These are phyloP conservation scores for Lentinula lateritia DNA, from an alignment of 768 basidiomycete species.

Conservation along the genomic window DNA sequence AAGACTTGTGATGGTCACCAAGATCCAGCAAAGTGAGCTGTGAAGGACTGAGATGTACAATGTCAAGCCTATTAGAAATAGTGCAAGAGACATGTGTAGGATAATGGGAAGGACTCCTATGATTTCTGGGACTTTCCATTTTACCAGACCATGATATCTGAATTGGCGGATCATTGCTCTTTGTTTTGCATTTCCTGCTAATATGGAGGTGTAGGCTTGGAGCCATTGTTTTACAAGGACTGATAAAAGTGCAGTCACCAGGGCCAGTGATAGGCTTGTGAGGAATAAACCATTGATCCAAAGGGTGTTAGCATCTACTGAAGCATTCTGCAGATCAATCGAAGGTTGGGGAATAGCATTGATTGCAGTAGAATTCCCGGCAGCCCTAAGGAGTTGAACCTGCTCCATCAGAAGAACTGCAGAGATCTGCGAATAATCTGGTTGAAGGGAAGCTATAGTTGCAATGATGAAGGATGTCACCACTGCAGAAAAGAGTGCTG, in stretches of 20 bases:
- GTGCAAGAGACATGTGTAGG: constrained; percentile 2
- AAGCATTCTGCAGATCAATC: not conserved
- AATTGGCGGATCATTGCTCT: not conserved
- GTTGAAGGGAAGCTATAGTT: not conserved
- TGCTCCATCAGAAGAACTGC: not conserved
- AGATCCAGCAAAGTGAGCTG: not conserved
- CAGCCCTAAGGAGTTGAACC: constrained; percentile 1
- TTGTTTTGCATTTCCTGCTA: not conserved
- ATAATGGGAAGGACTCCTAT: constrained; percentile 1
- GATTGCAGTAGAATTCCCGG: not conserved
- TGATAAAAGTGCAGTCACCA: not conserved
- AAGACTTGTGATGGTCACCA: not conserved
- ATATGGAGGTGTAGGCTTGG: not conserved
- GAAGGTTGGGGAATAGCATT: not conserved
- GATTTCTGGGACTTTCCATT: constrained; percentile 6
- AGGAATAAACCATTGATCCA: constrained; percentile 8
- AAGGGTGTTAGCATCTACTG: not conserved
- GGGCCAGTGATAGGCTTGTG: not conserved
- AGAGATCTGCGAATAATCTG: not conserved
- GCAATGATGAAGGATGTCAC: not conserved
- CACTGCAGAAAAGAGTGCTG: not conserved
- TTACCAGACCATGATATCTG: not conserved
- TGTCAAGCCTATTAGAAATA: constrained; percentile 1
- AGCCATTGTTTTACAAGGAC: constrained; percentile 8
- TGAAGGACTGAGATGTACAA: not conserved